Evolutionary conservation across 2,329 filamentous ascomycete genomes (phyloP).

Genomic region (Aspergillus sergii): DNA sequence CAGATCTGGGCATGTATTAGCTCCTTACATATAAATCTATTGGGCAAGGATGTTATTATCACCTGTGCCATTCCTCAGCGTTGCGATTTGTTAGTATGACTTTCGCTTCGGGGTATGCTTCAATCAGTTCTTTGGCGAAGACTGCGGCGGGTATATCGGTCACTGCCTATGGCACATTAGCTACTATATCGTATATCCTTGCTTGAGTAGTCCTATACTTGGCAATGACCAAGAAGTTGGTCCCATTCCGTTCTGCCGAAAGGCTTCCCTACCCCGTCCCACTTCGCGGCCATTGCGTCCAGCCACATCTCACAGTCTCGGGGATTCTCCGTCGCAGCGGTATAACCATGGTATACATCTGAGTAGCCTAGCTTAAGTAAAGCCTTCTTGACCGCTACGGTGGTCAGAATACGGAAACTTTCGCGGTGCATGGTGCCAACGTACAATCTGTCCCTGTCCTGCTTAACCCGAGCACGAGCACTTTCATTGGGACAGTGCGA

Average conservation of each 20-base stretch:
- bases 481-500: slow-evolving; percentile 62
- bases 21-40: not conserved
- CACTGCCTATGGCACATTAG: slow-evolving; percentile 2
- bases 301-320: slow-evolving; percentile 57
- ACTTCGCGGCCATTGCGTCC: slow-evolving; percentile 62
- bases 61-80: slow-evolving; percentile 27
- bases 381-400: no score
- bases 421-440: no score
- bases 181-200: not conserved
- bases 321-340: slow-evolving; percentile 65
- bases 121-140: slow-evolving; percentile 28
- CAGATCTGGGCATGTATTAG: slow-evolving; percentile 18
- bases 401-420: no score
- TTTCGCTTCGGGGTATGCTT: slow-evolving; percentile 27
- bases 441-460: slow-evolving; percentile 66
- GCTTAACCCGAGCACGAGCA: slow-evolving; percentile 66
- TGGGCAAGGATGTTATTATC: not conserved
- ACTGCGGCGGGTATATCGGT: slow-evolving; percentile 20
- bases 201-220: not conserved
- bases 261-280: slow-evolving; percentile 53
- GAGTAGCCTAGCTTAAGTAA: slow-evolving; percentile 55
- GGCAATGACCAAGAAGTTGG: slow-evolving; percentile 14
- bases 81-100: slow-evolving; percentile 26
- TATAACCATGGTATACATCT: slow-evolving; percentile 65
- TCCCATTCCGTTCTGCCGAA: slow-evolving; percentile 11